Conservation (phyloP, 208 protist species). For the Trypanosoma caninum region DNA sequence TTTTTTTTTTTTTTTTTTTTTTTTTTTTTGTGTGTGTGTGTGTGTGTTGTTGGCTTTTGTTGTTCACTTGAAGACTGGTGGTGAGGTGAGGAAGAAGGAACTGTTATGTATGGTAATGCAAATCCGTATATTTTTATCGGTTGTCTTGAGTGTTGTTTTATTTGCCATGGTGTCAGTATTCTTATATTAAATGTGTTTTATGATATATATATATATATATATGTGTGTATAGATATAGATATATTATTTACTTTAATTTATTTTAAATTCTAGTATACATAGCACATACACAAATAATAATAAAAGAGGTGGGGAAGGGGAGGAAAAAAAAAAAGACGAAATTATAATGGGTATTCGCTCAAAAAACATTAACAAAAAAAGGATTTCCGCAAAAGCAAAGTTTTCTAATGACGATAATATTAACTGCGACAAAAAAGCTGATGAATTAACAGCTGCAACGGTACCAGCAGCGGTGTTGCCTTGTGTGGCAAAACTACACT, state of each 20-base stretch:
- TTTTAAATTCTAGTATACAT: background rate
- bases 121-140: too few species aligned
- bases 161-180: too few species aligned
- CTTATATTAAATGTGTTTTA: background rate
- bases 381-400: constrained; percentile 6
- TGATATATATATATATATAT: background rate
- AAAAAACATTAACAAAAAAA: constrained; percentile 7
- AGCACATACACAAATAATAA: background rate
- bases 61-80: too few species aligned
- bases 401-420: constrained; percentile 18
- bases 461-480: constrained; percentile 3
- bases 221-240: constrained; percentile 13
- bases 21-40: background rate
- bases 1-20: background rate
- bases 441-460: background rate
- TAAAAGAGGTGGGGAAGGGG: background rate
- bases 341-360: constrained; percentile 15
- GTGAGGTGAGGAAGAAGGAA: too few species aligned
- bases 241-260: background rate
- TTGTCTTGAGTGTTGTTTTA: too few species aligned
- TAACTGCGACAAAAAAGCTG: constrained; percentile 3
- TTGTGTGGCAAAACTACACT: constrained; percentile 45
- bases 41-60: too few species aligned
- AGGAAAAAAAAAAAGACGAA: constrained; percentile 6
- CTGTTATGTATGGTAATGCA: background rate